Conservation (phyloP, 2,329 filamentous ascomycete genomes). For the Ilyonectria mors-panacis region DNA sequence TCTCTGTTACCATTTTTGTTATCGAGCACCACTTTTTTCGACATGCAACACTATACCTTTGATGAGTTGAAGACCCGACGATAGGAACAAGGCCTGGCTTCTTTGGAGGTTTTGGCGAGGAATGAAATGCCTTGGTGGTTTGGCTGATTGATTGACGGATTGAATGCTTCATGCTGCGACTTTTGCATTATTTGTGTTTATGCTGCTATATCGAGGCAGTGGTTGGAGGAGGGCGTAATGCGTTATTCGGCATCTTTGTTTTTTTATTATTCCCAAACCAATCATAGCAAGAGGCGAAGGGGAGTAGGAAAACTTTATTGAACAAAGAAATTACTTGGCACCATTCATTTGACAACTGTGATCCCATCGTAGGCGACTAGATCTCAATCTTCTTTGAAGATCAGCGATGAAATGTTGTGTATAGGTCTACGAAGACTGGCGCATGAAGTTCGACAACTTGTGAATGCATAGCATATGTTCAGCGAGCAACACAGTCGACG, state of each 20-base stretch:
- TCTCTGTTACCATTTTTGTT: conserved; percentile 52
- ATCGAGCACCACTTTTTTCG: conserved; percentile 50
- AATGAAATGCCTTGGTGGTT: conserved; percentile 41
- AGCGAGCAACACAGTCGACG: too few relatives aligned
- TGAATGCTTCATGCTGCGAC: conserved; percentile 34
- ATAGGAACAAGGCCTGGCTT: conserved; percentile 35
- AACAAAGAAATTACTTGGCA: conserved; percentile 43
- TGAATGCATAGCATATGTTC: too few relatives aligned
- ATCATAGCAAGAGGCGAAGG: conserved; percentile 55
- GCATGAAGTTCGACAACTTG: too few relatives aligned
- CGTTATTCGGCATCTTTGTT: conserved; percentile 42
- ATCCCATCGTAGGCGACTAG: background rate
- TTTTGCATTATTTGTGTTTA: conserved; percentile 27
- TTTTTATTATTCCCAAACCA: conserved; percentile 48
- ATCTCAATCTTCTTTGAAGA: background rate
- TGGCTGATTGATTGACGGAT: conserved; percentile 38
- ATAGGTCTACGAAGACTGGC: too few relatives aligned
- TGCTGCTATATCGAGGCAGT: conserved; percentile 15
- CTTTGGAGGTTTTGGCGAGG: conserved; percentile 35
- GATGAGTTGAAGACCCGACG: conserved; percentile 46
- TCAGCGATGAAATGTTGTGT: background rate
- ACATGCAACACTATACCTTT: conserved; percentile 49
- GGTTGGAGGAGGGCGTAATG: conserved; percentile 34
- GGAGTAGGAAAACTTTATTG: conserved; percentile 52
- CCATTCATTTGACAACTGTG: background rate